These are phyloP conservation scores for Diaporthe longicolla DNA, from an alignment of 2,329 filamentous ascomycete genomes.

Conservation along the genomic window DNA sequence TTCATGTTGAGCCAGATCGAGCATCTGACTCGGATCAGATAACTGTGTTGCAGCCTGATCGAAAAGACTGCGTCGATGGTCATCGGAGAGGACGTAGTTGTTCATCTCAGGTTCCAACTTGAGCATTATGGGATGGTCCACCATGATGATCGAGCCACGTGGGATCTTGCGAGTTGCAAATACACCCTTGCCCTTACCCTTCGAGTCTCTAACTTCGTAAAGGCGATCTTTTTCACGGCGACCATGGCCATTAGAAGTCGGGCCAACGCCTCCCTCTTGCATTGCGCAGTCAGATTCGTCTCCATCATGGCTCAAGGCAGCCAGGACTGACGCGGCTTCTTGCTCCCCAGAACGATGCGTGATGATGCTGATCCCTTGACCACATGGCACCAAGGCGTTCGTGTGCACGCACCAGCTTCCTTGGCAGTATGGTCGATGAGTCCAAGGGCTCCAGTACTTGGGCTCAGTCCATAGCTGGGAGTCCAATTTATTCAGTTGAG, in stretches of 20 bases:
- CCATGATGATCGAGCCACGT: not conserved
- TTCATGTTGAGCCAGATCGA: conserved; percentile 6
- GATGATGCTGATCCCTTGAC: conserved; percentile 24
- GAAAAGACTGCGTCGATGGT: not conserved
- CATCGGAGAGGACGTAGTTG: not conserved
- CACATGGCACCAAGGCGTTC: not conserved
- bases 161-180: conserved; percentile 16
- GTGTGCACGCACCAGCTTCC: conserved; percentile 15
- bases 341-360: conserved; percentile 5
- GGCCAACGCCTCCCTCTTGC: not conserved
- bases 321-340: not conserved
- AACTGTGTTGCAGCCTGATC: not conserved
- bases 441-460: conserved; percentile 14
- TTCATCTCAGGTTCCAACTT: not conserved
- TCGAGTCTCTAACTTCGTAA: not conserved
- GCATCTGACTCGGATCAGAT: not conserved
- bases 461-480: not conserved
- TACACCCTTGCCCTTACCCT: conserved; percentile 17
- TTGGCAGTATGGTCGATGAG: conserved; percentile 10
- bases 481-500: not conserved
- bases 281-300: not conserved
- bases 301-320: not conserved
- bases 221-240: not conserved
- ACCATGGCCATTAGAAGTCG: not conserved
- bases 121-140: conserved; percentile 10